A percentile compares a stretch with the other conserved stretches of the same genome.
phyloP scores from a whole-genome alignment of 495 filamentous ascomycete genomes.

The Penicillium alfredii region DNA sequence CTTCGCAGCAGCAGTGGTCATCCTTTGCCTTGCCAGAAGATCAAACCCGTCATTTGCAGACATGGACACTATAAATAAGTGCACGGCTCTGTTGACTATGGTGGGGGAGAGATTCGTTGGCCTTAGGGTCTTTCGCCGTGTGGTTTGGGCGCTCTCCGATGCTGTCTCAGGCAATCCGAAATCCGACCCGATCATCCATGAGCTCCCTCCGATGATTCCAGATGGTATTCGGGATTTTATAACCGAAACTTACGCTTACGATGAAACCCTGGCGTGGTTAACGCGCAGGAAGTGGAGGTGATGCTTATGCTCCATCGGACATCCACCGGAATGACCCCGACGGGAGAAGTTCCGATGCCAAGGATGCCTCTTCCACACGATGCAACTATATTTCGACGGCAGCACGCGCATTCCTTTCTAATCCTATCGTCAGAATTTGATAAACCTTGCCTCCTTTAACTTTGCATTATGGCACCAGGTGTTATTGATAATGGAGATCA shows the following conservation, averaged over 20 bases:
- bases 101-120: constrained; percentile 14
- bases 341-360: constrained; percentile 1
- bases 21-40: constrained; percentile 10
- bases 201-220: constrained; percentile 12
- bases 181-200: constrained; percentile 8
- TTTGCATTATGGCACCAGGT: constrained; percentile 10
- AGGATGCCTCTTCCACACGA: not conserved
- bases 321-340: constrained; percentile 1
- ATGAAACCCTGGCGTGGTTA: not conserved
- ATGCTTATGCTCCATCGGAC: not conserved
- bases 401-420: not conserved
- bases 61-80: constrained; percentile 9
- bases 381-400: not conserved
- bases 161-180: not conserved
- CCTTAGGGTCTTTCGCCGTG: constrained; percentile 13
- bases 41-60: not conserved
- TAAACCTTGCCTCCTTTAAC: not conserved
- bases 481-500: constrained; percentile 6
- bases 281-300: not conserved
- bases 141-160: constrained; percentile 13
- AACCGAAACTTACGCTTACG: not conserved
- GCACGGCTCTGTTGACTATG: constrained; percentile 11
- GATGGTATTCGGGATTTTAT: constrained; percentile 10
- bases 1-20: constrained; percentile 16
- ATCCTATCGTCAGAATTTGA: not conserved